These are phyloP conservation scores for Annona cherimola DNA, from an alignment of 164 flowering plant species.

Conservation along the genomic window DNA sequence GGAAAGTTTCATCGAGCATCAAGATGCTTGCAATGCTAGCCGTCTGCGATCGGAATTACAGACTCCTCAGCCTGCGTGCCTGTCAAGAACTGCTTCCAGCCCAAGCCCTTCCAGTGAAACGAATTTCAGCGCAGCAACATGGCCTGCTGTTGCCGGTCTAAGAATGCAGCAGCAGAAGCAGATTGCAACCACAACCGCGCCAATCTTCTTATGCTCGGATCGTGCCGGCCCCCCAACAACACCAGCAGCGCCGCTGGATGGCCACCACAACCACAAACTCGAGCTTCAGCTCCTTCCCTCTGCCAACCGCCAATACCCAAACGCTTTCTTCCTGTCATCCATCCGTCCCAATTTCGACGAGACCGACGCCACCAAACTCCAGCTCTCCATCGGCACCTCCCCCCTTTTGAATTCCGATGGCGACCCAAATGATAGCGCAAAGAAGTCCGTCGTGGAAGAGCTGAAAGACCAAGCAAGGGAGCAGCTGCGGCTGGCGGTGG, in stretches of 20 bases:
- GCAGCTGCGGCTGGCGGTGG: conserved; percentile 53
- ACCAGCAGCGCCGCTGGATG: background rate
- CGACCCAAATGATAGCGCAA: conserved; percentile 10
- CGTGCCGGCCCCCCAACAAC: background rate
- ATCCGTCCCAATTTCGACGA: conserved; percentile 28
- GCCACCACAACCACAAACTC: conserved; percentile 45
- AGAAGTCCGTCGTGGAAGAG: conserved; percentile 13
- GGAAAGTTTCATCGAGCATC: conserved; percentile 95
- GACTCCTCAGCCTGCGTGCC: conserved; percentile 43
- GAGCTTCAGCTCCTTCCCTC: conserved; percentile 70
- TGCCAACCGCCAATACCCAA: conserved; percentile 11
- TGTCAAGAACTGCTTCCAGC: conserved; percentile 71
- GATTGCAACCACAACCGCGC: conserved; percentile 1
- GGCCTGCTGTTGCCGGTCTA: conserved; percentile 20
- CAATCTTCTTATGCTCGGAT: conserved; percentile 22
- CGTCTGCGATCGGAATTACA: conserved; percentile 38
- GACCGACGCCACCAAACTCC: conserved; percentile 49
- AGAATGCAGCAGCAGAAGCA: conserved; percentile 20
- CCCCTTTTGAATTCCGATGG: conserved; percentile 5
- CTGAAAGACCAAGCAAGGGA: conserved; percentile 50
- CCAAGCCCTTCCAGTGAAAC: conserved; percentile 81
- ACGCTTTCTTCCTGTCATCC: background rate
- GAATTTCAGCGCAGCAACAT: conserved; percentile 46
- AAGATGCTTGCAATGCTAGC: conserved; percentile 75
- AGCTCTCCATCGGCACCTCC: conserved; percentile 70